A percentile compares a stretch with the other conserved stretches of the same genome.
These are phyloP conservation scores for Microsporum audouinii DNA, from an alignment of 2,329 filamentous ascomycete species.

Conservation along the genomic window DNA sequence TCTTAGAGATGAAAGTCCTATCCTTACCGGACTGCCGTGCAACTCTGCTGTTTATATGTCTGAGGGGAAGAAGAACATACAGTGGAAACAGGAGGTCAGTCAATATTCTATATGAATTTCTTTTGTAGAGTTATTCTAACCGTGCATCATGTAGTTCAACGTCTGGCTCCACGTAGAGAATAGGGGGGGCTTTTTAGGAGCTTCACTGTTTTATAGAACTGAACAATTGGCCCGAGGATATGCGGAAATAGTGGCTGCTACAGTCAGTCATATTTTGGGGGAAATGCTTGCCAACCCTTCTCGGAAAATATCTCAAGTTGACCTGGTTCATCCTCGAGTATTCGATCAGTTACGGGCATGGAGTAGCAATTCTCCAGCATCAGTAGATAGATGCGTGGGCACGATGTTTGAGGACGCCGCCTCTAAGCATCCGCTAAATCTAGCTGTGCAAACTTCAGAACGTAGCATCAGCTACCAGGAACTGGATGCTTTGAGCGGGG, in stretches of 20 bases:
- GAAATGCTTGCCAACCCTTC: background rate
- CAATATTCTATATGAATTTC: background rate
- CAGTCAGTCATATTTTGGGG: background rate
- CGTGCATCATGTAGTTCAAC: background rate
- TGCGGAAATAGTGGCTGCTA: background rate
- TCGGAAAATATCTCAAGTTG: background rate
- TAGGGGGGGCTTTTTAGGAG: background rate
- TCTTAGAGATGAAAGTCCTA: background rate
- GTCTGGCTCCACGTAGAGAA: background rate
- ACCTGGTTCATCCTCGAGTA: background rate
- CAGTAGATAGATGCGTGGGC: background rate
- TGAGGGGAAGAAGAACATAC: background rate
- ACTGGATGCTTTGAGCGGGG: conserved; percentile 28
- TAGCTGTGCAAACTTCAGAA: background rate
- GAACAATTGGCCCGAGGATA: background rate
- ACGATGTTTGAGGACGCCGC: background rate
- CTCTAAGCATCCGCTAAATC: background rate
- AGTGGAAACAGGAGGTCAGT: background rate
- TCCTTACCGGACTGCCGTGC: background rate
- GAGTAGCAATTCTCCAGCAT: background rate
- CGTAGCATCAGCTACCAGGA: conserved; percentile 23
- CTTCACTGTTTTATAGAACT: background rate
- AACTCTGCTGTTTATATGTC: background rate
- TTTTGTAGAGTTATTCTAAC: background rate
- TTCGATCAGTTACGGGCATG: background rate